Evolutionary conservation across 140 eudicot genomes (phyloP).

Genomic region (Ambrosia hybrid): DNA sequence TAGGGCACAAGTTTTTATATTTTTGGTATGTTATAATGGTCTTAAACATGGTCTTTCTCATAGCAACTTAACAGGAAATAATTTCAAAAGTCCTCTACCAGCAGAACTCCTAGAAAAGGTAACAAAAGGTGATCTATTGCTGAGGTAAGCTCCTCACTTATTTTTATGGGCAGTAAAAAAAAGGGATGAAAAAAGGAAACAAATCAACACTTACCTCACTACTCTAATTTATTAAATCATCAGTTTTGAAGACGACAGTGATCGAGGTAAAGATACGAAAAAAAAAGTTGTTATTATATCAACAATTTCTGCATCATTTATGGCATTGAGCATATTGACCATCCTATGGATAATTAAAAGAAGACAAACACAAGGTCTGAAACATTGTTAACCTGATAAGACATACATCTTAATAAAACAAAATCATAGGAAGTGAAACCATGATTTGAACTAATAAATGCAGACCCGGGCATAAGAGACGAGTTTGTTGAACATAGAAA

Average conservation of each 20-base stretch:
- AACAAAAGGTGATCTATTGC: conserved; percentile 18
- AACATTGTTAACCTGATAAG: not conserved
- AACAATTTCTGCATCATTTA: conserved; percentile 16
- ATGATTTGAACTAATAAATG: not conserved
- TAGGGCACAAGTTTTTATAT: not conserved
- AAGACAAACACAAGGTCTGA: conserved; percentile 30
- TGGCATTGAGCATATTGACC: conserved; percentile 6
- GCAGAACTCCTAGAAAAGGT: conserved; percentile 35
- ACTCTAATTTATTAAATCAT: not conserved
- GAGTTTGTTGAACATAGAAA: conserved; percentile 14
- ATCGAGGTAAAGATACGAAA: conserved; percentile 10
- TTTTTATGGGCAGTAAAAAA: not conserved
- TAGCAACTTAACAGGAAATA: conserved; percentile 42
- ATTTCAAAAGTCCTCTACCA: conserved; percentile 51
- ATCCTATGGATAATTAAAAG: conserved; percentile 26
- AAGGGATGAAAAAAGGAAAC: not conserved
- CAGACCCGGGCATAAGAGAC: not conserved
- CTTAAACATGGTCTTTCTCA: not conserved
- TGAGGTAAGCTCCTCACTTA: conserved; percentile 33
- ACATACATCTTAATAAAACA: not conserved
- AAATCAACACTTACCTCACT: not conserved
- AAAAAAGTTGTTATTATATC: conserved; percentile 21
- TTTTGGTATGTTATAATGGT: not conserved
- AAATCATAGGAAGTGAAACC: not conserved
- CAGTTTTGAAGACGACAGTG: conserved; percentile 23